These are phyloP conservation scores for Lactifluus piperatus DNA, from an alignment of 768 basidiomycete genomes.

Conservation along the genomic window DNA sequence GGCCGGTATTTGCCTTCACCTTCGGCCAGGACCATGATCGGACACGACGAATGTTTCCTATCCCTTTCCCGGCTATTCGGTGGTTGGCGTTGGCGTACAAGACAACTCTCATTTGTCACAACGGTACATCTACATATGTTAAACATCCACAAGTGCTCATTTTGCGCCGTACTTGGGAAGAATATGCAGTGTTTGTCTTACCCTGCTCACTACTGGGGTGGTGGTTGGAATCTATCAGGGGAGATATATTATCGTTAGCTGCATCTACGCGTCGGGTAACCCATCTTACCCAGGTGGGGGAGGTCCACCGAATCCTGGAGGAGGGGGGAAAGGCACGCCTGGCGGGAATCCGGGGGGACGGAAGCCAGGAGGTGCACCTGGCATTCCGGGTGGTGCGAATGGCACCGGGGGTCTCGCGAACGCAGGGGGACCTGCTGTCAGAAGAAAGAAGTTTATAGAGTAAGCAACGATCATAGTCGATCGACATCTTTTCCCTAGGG, in stretches of 20 bases:
- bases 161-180: background rate
- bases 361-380: constrained; percentile 80
- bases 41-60: background rate
- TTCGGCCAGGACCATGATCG: background rate
- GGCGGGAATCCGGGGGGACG: constrained; percentile 78
- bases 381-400: constrained; percentile 65
- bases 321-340: constrained; percentile 72
- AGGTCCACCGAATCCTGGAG: constrained; percentile 72
- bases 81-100: background rate
- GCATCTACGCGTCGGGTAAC: background rate
- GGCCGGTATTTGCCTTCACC: constrained; percentile 1
- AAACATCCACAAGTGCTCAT: background rate
- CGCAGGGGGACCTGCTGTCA: constrained; percentile 49
- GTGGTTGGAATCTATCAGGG: constrained; percentile 38
- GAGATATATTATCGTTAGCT: background rate
- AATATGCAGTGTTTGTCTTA: too few relatives aligned
- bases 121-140: constrained; percentile 16
- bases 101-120: background rate
- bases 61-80: background rate
- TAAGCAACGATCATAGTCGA: constrained; percentile 18
- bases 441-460: background rate
- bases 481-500: constrained; percentile 1
- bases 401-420: constrained; percentile 65
- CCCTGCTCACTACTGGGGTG: constrained; percentile 32
- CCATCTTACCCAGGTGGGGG: constrained; percentile 70